These are phyloP conservation scores for Syzygium grande DNA, from an alignment of 345 rosid species.

Conservation along the genomic window DNA sequence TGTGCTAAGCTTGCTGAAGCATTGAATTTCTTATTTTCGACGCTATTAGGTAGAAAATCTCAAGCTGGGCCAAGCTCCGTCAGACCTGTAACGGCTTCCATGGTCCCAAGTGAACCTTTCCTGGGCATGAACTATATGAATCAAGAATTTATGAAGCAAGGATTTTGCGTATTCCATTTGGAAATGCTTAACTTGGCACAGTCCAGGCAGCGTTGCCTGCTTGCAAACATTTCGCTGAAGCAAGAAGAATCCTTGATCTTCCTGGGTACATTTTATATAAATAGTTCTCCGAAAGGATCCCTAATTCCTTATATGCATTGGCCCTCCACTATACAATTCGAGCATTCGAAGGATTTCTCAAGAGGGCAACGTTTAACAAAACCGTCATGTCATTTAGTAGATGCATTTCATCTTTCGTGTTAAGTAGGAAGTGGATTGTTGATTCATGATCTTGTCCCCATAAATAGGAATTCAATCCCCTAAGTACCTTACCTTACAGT, in stretches of 20 bases:
- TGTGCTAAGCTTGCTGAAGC: constrained; percentile 14
- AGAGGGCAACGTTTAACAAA: background rate
- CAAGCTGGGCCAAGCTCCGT: background rate
- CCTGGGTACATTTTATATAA: background rate
- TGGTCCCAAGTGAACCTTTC: background rate
- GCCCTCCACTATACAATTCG: background rate
- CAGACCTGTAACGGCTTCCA: too few species aligned
- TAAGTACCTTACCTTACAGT: background rate
- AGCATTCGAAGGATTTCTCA: background rate
- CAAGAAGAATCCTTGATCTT: background rate
- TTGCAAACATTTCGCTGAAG: background rate
- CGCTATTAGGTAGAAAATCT: background rate
- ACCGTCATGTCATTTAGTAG: background rate
- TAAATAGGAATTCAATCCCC: background rate
- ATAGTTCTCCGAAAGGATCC: background rate
- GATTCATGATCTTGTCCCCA: background rate
- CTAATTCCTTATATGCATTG: background rate
- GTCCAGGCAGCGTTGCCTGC: background rate
- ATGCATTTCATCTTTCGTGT: background rate
- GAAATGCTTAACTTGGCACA: background rate
- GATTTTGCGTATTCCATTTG: too few species aligned
- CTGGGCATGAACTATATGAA: background rate
- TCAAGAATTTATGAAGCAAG: background rate
- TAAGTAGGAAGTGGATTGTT: background rate
- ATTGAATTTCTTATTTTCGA: background rate